These are phyloP conservation scores for Bacidia rubella DNA, from an alignment of 495 filamentous ascomycete species.

Conservation along the genomic window DNA sequence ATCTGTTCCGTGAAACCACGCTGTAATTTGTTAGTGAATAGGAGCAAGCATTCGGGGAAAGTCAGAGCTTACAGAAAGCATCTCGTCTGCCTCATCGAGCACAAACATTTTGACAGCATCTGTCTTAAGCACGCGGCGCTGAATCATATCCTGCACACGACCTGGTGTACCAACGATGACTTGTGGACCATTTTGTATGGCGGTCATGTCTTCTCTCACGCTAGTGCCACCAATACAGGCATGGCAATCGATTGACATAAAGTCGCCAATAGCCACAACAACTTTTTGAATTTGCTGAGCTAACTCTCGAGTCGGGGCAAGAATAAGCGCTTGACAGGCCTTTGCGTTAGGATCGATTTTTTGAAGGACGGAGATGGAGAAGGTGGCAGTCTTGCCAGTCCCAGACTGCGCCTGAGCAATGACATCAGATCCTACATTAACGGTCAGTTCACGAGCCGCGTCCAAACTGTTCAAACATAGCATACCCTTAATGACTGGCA, in stretches of 20 bases:
- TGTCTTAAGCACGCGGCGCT: slow-evolving; percentile 84
- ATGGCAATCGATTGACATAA: slow-evolving; percentile 98
- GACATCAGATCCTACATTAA: slow-evolving; percentile 73
- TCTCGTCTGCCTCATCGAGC: slow-evolving; percentile 97
- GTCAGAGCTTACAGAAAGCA: slow-evolving; percentile 71
- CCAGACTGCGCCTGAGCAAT: slow-evolving; percentile 98
- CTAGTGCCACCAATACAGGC: slow-evolving; percentile 98
- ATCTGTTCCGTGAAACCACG: slow-evolving; percentile 99
- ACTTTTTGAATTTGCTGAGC: slow-evolving; percentile 99
- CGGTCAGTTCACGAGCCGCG: not conserved
- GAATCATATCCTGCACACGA: slow-evolving; percentile 98
- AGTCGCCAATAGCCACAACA: slow-evolving; percentile 94
- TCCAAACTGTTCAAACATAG: no score
- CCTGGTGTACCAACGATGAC: slow-evolving; percentile 94
- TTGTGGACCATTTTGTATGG: slow-evolving; percentile 89
- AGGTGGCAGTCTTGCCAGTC: slow-evolving; percentile 98
- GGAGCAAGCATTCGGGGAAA: not conserved
- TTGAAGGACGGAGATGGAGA: slow-evolving; percentile 96
- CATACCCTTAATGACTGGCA: slow-evolving; percentile 98
- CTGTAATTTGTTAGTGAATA: slow-evolving; percentile 25
- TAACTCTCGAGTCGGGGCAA: slow-evolving; percentile 93
- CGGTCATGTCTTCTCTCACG: slow-evolving; percentile 94
- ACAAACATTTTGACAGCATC: slow-evolving; percentile 98
- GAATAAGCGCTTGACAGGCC: slow-evolving; percentile 89
- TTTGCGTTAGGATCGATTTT: slow-evolving; percentile 90